Conservation (phyloP, 75 land plant species). For the Pseudotsuga menziesii region DNA sequence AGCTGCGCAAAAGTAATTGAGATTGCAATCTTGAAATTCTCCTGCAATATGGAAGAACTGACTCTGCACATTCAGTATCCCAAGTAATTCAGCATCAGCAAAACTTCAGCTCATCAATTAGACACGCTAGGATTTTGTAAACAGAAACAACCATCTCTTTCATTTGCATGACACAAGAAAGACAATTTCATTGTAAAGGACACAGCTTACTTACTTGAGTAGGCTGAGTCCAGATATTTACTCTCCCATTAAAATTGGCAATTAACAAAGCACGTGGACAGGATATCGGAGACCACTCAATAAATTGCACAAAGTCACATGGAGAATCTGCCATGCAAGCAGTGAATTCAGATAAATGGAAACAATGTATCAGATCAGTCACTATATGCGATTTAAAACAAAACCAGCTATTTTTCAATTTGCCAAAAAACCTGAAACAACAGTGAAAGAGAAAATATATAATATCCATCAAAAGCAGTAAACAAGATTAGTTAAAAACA, state of each 20-base stretch:
- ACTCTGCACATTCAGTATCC: background rate
- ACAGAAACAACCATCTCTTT: background rate
- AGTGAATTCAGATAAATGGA: background rate
- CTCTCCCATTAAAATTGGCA: slow-evolving; percentile 84
- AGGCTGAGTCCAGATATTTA: slow-evolving; percentile 96
- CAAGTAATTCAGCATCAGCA: background rate
- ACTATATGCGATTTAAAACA: background rate
- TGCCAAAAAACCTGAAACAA: background rate
- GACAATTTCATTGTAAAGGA: background rate
- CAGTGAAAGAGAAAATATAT: background rate
- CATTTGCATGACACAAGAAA: background rate
- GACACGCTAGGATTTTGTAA: background rate
- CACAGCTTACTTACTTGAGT: slow-evolving; percentile 50
- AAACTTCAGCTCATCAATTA: background rate
- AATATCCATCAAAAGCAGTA: background rate
- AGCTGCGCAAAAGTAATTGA: no score
- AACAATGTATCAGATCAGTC: background rate
- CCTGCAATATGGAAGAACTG: background rate
- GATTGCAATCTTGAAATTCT: no score
- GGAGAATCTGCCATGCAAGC: slow-evolving; percentile 76
- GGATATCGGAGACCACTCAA: slow-evolving; percentile 95
- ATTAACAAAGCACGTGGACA: slow-evolving; percentile 89
- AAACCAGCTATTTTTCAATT: background rate
- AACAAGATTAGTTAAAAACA: background rate
- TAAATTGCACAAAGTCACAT: slow-evolving; percentile 86